phyloP scores from a whole-genome alignment of 2,329 filamentous ascomycete genomes.

The Colletotrichum navitas region DNA sequence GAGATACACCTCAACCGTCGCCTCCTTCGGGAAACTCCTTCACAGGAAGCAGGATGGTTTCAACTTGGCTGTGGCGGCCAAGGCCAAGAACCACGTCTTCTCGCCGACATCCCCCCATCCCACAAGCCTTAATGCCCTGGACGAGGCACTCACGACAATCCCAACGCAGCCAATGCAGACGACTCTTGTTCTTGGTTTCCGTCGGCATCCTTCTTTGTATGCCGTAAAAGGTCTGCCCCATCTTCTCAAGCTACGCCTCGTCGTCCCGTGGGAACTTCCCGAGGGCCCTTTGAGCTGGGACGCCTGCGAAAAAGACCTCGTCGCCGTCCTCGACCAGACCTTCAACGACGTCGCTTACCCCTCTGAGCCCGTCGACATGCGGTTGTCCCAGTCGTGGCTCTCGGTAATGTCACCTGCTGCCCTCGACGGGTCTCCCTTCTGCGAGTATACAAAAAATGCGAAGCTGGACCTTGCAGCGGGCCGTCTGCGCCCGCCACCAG shows the following conservation, averaged over 20 bases:
- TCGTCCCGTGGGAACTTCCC: constrained; percentile 33
- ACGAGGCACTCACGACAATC: constrained; percentile 44
- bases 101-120: constrained; percentile 62
- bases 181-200: constrained; percentile 61
- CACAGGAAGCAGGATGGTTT: constrained; percentile 47
- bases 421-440: constrained; percentile 50
- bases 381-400: constrained; percentile 55
- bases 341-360: constrained; percentile 62
- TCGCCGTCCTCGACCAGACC: constrained; percentile 54
- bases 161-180: constrained; percentile 39
- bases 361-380: constrained; percentile 60
- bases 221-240: neutral
- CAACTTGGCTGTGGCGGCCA: neutral
- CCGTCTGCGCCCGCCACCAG: constrained; percentile 56
- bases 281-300: constrained; percentile 42
- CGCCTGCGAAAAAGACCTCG: constrained; percentile 47
- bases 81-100: constrained; percentile 53
- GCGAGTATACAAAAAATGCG: constrained; percentile 59
- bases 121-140: constrained; percentile 53
- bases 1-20: constrained; percentile 49
- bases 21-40: constrained; percentile 66
- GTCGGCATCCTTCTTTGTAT: constrained; percentile 5
- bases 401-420: constrained; percentile 45
- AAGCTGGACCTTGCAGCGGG: constrained; percentile 60
- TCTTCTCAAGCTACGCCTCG: constrained; percentile 42